These are phyloP conservation scores for Fusarium palustre DNA, from an alignment of 2,329 filamentous ascomycete species.

Conservation along the genomic window DNA sequence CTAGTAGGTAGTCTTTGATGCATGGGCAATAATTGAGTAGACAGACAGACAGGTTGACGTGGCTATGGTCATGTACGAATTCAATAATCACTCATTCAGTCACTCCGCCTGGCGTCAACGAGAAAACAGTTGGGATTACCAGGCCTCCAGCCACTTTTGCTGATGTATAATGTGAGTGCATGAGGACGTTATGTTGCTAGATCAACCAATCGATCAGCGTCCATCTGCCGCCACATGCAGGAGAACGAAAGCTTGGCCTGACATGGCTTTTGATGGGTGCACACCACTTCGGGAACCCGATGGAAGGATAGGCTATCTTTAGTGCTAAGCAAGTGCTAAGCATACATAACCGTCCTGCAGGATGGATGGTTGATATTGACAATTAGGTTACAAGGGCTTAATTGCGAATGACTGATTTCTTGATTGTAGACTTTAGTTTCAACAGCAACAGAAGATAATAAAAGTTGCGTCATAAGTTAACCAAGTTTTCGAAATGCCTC, in stretches of 20 bases:
- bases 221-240: constrained; percentile 24
- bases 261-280: constrained; percentile 23
- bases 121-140: constrained; percentile 5
- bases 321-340: not conserved
- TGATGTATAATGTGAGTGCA: not conserved
- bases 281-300: constrained; percentile 13
- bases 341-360: constrained; percentile 4
- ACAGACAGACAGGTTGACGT: constrained; percentile 7
- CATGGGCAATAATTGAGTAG: not conserved
- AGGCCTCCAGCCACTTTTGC: constrained; percentile 20
- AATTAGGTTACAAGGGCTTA: constrained; percentile 1
- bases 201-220: constrained; percentile 23
- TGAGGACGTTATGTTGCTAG: constrained; percentile 10
- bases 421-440: not conserved
- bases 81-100: constrained; percentile 15
- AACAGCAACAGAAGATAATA: constrained; percentile 5
- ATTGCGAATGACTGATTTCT: constrained; percentile 8
- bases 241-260: constrained; percentile 23
- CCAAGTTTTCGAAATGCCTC: constrained; percentile 17
- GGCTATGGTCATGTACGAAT: constrained; percentile 6
- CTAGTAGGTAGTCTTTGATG: not conserved
- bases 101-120: not conserved
- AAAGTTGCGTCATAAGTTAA: constrained; percentile 28
- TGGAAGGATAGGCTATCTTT: not conserved
- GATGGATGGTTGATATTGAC: not conserved